These are phyloP conservation scores for Hyphopichia homilentoma DNA, from an alignment of 805 yeast genomes.

Conservation along the genomic window DNA sequence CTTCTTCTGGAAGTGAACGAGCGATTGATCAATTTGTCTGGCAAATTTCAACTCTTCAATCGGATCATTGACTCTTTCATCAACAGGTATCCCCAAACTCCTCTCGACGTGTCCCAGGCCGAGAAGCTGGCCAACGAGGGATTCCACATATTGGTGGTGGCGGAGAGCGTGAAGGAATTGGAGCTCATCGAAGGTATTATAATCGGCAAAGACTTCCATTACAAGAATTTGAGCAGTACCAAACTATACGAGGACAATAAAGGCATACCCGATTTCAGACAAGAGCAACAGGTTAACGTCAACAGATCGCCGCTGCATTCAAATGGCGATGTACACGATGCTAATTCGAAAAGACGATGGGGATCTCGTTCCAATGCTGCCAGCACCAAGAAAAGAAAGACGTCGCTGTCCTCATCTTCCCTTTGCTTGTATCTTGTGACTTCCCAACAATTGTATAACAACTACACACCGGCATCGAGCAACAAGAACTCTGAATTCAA, in stretches of 20 bases:
- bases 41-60: constrained; percentile 57
- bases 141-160: constrained; percentile 42
- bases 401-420: constrained; percentile 3
- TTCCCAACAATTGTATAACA: constrained; percentile 31
- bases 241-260: constrained; percentile 47
- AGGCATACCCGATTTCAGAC: constrained; percentile 10
- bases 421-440: constrained; percentile 26
- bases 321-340: no score
- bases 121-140: constrained; percentile 11
- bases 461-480: constrained; percentile 18
- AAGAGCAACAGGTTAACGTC: no score
- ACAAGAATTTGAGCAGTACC: constrained; percentile 65
- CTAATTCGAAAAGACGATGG: background rate
- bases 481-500: constrained; percentile 17
- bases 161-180: constrained; percentile 62
- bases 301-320: no score
- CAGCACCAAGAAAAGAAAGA: constrained; percentile 6
- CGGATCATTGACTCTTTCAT: constrained; percentile 37
- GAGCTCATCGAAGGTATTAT: constrained; percentile 77
- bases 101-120: constrained; percentile 6
- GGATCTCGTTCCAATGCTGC: constrained; percentile 2
- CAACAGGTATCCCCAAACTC: constrained; percentile 14
- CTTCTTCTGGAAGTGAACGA: constrained; percentile 63
- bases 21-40: constrained; percentile 49
- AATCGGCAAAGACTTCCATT: constrained; percentile 65